Base-by-base conservation (phyloP, 257 asterid genomes). In the Nemophila menziesii region DNA sequence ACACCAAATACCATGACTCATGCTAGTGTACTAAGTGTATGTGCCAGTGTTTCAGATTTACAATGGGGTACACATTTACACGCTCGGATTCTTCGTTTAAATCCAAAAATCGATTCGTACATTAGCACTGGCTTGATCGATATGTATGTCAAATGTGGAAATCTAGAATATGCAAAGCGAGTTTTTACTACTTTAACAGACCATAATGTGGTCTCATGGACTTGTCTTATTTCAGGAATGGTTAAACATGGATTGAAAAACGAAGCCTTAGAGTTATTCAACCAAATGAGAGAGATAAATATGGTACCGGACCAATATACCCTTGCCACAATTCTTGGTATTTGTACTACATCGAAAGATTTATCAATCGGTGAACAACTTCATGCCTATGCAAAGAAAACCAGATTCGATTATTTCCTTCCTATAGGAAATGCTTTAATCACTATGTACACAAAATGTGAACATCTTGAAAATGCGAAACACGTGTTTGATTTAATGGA, bases 41-140 rank as follows among this genome's bases (percentile, higher is more conserved):
- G 58, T 20, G 38, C 49, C 0, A 42, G 43, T 13, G 20, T 52
- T 20, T 21, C 20, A 26, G 58, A 52, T 42, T 42, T 52, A 42
- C 16, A 16, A 9, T 52, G 58, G 58, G 58, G 58, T 42, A 29
- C 58, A 11, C 58, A 42, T 43, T 24, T 52, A 29, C 58, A 52
- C 29, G 58, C 58, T 52, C 58, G 43, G 19, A 33, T 52, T 13
- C 20, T 52, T 7, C 24, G 49, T 20, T 27, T 19, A 49, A 33
- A 10, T 17, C 58, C 49, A 26, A 8, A 27, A 22, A 16, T 52
- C n/a, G 49, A 52, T 41, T 20, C 20, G 9, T 52, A 52, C 12
- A 29, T 29, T 29, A 13, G 36, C 12, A 29, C 12, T 29, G 36
- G 36, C 36, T 7, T 29, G 36, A 29, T 29, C 12, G 36, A 29